Base-by-base conservation (phyloP, 176 grass and related monocot genomes). In the Rhipidocladum racemiflorum region DNA sequence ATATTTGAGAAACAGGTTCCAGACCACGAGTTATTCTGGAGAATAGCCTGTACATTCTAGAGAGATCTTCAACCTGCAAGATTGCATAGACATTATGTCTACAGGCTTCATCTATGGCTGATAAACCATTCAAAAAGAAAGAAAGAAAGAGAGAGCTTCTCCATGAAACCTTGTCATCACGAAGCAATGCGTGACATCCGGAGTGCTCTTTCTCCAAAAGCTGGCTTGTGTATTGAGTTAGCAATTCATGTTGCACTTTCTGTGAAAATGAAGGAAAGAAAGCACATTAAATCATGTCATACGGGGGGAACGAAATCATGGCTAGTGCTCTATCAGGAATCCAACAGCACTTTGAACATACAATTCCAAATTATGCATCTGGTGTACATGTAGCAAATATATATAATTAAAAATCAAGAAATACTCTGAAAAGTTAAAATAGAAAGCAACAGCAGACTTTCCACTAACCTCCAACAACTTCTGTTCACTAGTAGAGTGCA, bases 181-280 rank as follows among this genome's bases (percentile, higher is more conserved):
- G 73, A 69, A 97, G 94, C 57, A 91, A 60, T 6, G 85, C 88
- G 48, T 89, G 86, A 40, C 84, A 97, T 72, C 91, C 91, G 53
- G 94, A 97, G 66, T 97, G 86, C 34, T 97, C 94, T 35, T 97
- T 97, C 80, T 91, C 88, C 45, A 97, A 83, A 63, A 97, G 88
- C 71, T 87, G 91, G 72, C 70, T 87, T 68, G 88, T 81, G 71
- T 97, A 87, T 51, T 83, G 80, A 69, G 81, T 82, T 30, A 97
- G 70, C 54, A 97, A 65, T 75, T 97, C 94, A 68, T 93, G 88
- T 72, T 91, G 91, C 77, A 91, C 91, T 85, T 87, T 93, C 94
- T 97, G 86, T 65, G 11, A 79, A 64, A 44, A 74, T 27, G 4
- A 70, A 71, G 68, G 25, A 30, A 49, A 50, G 12, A 55, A 25